These are phyloP conservation scores for Galeopsis tetrahit DNA, from an alignment of 257 asterid genomes.

Conservation along the genomic window DNA sequence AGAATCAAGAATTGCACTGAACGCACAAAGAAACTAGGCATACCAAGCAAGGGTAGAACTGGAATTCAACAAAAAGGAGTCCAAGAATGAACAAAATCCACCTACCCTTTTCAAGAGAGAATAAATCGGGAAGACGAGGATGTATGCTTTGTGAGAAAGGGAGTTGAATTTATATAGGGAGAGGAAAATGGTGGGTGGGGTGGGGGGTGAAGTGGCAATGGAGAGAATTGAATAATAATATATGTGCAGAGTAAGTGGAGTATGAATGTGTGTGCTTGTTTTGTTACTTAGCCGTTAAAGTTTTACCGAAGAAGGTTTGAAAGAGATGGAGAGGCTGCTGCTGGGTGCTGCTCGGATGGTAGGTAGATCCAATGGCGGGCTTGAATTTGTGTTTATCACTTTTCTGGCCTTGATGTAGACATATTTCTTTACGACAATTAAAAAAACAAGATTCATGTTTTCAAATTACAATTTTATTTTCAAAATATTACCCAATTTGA, in stretches of 20 bases:
- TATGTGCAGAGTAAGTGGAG: not conserved
- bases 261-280: constrained; percentile 19
- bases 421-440: no score
- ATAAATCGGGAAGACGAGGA: constrained; percentile 23
- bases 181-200: constrained; percentile 7
- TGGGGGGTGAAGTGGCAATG: constrained; percentile 29
- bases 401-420: no score
- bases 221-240: not conserved
- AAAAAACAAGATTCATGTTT: no score
- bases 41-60: not conserved
- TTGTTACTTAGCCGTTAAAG: constrained; percentile 18
- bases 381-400: not conserved
- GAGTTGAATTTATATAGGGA: constrained; percentile 26
- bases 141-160: constrained; percentile 16
- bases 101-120: constrained; percentile 24
- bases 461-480: no score
- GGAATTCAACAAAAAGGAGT: constrained; percentile 1
- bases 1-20: constrained; percentile 12
- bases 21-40: constrained; percentile 23
- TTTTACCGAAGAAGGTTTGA: constrained; percentile 26
- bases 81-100: constrained; percentile 25
- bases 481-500: no score
- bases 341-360: constrained; percentile 12
- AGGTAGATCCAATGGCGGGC: constrained; percentile 35
- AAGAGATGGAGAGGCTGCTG: constrained; percentile 4